Percentiles rank a stretch among this genome's conserved stretches.
Conservation (phyloP, 164 flowering plant genomes). For the Vitis labrusca region DNA sequence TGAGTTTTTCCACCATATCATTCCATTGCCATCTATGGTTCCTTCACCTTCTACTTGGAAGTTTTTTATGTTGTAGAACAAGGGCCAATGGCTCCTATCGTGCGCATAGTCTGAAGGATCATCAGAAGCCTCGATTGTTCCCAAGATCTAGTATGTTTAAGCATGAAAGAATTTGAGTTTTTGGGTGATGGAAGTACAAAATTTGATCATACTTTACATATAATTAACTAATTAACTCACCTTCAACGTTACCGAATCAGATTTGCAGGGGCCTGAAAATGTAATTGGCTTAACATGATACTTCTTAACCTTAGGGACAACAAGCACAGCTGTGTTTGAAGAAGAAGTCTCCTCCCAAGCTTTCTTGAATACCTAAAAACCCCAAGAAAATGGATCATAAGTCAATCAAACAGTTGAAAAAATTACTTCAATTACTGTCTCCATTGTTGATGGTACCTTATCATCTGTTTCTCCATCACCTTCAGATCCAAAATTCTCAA, state of each 20-base stretch:
- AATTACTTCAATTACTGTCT: too few species aligned
- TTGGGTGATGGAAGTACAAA: not conserved
- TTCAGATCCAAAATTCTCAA: too few species aligned
- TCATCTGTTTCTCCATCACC: too few species aligned
- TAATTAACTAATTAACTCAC: conserved; percentile 2
- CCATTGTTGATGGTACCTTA: too few species aligned
- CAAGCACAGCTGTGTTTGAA: conserved; percentile 7
- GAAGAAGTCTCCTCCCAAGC: conserved; percentile 38
- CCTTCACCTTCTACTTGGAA: conserved; percentile 52
- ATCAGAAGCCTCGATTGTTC: conserved; percentile 30
- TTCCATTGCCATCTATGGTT: conserved; percentile 34
- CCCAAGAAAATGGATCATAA: not conserved
- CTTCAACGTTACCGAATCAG: conserved; percentile 17
- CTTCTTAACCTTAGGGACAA: conserved; percentile 25
- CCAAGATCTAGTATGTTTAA: conserved; percentile 23
- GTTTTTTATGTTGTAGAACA: conserved; percentile 30
- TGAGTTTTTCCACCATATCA: conserved; percentile 42
- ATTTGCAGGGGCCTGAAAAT: conserved; percentile 40
- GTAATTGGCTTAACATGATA: conserved; percentile 34
- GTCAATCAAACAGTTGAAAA: not conserved
- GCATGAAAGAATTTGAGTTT: not conserved
- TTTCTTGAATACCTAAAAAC: not conserved
- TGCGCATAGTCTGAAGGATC: conserved; percentile 22
- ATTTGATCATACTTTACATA: not conserved
- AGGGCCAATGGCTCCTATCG: conserved; percentile 37